phyloP scores from a whole-genome alignment of 192 early-diverging fungal genomes.

The Dispira simplex region DNA sequence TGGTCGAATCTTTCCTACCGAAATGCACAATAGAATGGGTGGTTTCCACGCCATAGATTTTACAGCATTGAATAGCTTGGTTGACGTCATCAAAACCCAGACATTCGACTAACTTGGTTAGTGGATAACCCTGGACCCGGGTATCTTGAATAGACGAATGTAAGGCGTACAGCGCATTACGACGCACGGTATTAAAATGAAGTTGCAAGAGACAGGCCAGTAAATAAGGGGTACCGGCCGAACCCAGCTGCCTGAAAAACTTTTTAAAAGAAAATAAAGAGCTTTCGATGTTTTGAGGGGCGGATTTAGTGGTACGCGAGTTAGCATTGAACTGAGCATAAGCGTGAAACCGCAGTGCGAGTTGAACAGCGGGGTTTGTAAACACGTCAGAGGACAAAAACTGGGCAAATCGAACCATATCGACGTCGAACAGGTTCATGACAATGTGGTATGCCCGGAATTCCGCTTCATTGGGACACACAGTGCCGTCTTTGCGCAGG shows the following conservation, averaged over 20 bases:
- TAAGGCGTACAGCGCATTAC: conserved; percentile 57
- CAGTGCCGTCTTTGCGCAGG: conserved; percentile 28
- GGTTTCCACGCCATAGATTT: conserved; percentile 15
- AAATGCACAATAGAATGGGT: conserved; percentile 17
- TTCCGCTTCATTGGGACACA: conserved; percentile 69
- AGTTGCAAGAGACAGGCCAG: conserved; percentile 65
- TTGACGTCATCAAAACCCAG: conserved; percentile 43
- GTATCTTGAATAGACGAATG: conserved; percentile 39
- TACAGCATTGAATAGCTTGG: conserved; percentile 26
- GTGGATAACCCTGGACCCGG: conserved; percentile 24
- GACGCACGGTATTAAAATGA: conserved; percentile 57
- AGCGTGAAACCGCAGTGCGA: conserved; percentile 48
- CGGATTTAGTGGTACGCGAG: conserved; percentile 23
- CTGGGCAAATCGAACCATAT: conserved; percentile 48
- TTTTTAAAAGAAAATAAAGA: conserved; percentile 44
- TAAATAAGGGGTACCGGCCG: conserved; percentile 42
- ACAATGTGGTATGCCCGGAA: conserved; percentile 82
- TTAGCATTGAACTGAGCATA: conserved; percentile 34
- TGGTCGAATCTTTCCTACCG: conserved; percentile 19
- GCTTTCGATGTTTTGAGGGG: conserved; percentile 31
- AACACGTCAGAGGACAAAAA: conserved; percentile 40
- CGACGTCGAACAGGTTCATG: conserved; percentile 51
- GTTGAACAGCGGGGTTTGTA: conserved; percentile 40
- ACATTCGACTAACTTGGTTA: conserved; percentile 29
- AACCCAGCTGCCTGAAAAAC: conserved; percentile 55